Conservation (phyloP, 371 early-diverging fungal genomes). For the Mucor sp. region DNA sequence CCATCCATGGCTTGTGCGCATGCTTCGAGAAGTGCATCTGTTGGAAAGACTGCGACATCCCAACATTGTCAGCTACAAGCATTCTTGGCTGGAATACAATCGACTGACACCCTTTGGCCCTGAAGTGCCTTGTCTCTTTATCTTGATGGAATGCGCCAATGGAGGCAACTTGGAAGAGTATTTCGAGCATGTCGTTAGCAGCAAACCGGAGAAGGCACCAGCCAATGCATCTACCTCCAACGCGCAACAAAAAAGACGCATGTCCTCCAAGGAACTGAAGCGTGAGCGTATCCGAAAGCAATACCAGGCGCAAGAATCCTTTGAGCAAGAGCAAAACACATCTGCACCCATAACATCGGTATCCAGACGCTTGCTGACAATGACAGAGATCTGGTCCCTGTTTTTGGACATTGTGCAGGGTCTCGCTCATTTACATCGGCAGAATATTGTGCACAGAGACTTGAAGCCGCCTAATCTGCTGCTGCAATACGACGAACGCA, state of each 20-base stretch:
- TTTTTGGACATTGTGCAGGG: conserved; percentile 91
- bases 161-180: conserved; percentile 96
- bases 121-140: conserved; percentile 91
- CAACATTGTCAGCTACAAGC: conserved; percentile 94
- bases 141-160: conserved; percentile 96
- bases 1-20: conserved; percentile 90
- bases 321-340: conserved; percentile 24
- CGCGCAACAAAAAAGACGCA: conserved; percentile 8
- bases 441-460: conserved; percentile 86
- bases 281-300: conserved; percentile 42
- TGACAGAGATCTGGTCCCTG: conserved; percentile 78
- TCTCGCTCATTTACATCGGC: conserved; percentile 82
- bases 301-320: conserved; percentile 25
- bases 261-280: conserved; percentile 31
- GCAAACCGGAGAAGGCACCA: not conserved
- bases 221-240: not conserved
- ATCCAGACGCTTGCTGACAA: conserved; percentile 54
- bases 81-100: conserved; percentile 89
- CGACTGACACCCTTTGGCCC: conserved; percentile 85
- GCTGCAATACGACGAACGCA: conserved; percentile 63
- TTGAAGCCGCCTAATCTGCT: conserved; percentile 92
- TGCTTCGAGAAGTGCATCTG: conserved; percentile 92
- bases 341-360: not conserved
- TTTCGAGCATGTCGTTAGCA: conserved; percentile 45
- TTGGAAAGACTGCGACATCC: conserved; percentile 87